Conservation (phyloP, 2,329 filamentous ascomycete genomes). For the Huntiella moniliformis region DNA sequence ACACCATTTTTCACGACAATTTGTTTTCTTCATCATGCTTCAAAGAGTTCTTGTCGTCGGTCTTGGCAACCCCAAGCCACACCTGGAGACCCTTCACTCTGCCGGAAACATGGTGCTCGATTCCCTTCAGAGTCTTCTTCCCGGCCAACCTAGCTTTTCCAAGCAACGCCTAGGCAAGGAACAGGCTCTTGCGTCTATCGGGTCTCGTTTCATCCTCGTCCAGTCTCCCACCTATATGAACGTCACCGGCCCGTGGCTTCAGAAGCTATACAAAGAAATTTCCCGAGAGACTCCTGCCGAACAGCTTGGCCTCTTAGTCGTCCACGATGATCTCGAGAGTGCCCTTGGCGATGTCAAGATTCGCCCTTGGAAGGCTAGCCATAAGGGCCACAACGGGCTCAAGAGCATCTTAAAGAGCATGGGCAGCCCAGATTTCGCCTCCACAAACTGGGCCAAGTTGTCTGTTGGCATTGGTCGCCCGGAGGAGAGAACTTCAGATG, state of each 20-base stretch:
- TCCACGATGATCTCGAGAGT: constrained; percentile 79
- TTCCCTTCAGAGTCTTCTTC: constrained; percentile 31
- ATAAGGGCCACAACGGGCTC: constrained; percentile 56
- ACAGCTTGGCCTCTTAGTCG: constrained; percentile 42
- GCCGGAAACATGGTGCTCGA: constrained; percentile 66
- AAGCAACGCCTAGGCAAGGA: constrained; percentile 31
- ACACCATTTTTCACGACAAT: too few relatives aligned
- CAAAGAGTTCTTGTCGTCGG: constrained; percentile 47
- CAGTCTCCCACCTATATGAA: constrained; percentile 75
- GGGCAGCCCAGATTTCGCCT: constrained; percentile 22
- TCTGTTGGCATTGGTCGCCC: constrained; percentile 81
- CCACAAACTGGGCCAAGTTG: constrained; percentile 37
- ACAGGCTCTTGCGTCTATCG: constrained; percentile 28
- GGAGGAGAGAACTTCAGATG: constrained; percentile 40
- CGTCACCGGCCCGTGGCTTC: constrained; percentile 52
- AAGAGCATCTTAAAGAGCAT: constrained; percentile 43
- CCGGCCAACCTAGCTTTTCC: constrained; percentile 29
- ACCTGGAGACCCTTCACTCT: constrained; percentile 65
- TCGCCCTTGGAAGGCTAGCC: constrained; percentile 42
- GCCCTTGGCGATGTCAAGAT: constrained; percentile 48
- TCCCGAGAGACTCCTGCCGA: constrained; percentile 19
- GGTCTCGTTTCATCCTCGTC: constrained; percentile 43
- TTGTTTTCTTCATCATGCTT: too few relatives aligned
- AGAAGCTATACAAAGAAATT: constrained; percentile 43
- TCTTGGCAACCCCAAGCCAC: constrained; percentile 65